phyloP scores from a whole-genome alignment of 176 grass and related monocot genomes.

The Echinochloa phyllopogon region DNA sequence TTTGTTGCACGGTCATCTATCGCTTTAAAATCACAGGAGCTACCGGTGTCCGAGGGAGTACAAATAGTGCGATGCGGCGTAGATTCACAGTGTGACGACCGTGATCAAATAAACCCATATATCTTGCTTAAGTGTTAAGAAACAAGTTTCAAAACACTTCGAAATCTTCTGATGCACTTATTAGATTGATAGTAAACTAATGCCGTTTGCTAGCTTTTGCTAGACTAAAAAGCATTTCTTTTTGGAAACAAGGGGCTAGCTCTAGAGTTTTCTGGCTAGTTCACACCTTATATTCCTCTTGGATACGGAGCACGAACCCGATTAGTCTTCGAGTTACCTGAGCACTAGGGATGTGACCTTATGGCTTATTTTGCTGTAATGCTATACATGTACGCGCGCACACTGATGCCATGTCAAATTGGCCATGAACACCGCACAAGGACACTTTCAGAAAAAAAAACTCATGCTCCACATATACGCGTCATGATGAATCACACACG shows the following conservation, averaged over 20 bases:
- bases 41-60: background rate
- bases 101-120: background rate
- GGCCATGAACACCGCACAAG: background rate
- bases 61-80: background rate
- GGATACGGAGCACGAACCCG: background rate
- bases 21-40: background rate
- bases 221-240: background rate
- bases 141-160: background rate
- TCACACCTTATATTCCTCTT: background rate
- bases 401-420: background rate
- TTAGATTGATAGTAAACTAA: background rate
- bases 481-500: background rate
- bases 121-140: background rate
- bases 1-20: constrained; percentile 4
- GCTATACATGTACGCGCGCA: background rate
- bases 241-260: background rate
- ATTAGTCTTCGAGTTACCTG: background rate
- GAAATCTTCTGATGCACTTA: background rate
- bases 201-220: background rate
- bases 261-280: constrained; percentile 7
- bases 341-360: background rate
- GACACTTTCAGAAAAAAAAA: constrained; percentile 7
- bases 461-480: background rate
- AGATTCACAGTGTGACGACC: background rate
- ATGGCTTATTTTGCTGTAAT: background rate